A percentile compares a stretch with the other conserved stretches of the same genome.
Conservation (phyloP, 2,329 filamentous ascomycete genomes). For the Aureobasidium sp. region DNA sequence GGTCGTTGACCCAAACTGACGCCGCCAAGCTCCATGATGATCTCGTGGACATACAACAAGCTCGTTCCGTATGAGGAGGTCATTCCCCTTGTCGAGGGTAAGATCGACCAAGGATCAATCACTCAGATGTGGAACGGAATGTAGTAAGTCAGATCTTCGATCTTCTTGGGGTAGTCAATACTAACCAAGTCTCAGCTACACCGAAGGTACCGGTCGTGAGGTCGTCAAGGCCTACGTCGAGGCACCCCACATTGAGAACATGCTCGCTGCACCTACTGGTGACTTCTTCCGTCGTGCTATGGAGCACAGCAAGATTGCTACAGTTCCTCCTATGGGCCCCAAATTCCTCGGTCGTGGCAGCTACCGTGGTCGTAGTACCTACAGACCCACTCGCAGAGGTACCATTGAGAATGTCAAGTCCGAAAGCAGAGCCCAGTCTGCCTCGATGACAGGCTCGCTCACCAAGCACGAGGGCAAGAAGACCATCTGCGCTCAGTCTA, state of each 20-base stretch:
- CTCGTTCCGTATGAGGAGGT: constrained; percentile 8
- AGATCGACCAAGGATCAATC: neutral
- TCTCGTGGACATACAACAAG: constrained; percentile 11
- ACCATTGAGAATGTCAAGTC: neutral
- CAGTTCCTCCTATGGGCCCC: neutral
- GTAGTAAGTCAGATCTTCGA: neutral
- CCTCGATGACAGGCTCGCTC: neutral
- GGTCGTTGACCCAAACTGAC: neutral
- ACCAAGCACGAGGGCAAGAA: neutral
- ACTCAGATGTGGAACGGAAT: constrained; percentile 17
- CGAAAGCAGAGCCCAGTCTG: neutral
- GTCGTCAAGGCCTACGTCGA: constrained; percentile 12
- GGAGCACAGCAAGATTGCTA: neutral
- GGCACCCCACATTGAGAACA: constrained; percentile 10
- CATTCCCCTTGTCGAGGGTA: neutral
- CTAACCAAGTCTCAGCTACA: constrained; percentile 5
- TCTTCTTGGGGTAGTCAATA: neutral
- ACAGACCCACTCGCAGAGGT: neutral
- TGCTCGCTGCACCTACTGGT: constrained; percentile 1
- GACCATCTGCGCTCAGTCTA: neutral
- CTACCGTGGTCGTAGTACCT: neutral
- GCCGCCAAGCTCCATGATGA: neutral
- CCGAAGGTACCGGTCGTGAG: constrained; percentile 7
- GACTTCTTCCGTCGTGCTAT: constrained; percentile 5
- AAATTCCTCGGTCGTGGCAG: neutral